Evolutionary conservation across 495 filamentous ascomycete genomes (phyloP), one percentile per base, ranked within the genome.

Genomic region (Clohesyomyces aquaticus): DNA sequence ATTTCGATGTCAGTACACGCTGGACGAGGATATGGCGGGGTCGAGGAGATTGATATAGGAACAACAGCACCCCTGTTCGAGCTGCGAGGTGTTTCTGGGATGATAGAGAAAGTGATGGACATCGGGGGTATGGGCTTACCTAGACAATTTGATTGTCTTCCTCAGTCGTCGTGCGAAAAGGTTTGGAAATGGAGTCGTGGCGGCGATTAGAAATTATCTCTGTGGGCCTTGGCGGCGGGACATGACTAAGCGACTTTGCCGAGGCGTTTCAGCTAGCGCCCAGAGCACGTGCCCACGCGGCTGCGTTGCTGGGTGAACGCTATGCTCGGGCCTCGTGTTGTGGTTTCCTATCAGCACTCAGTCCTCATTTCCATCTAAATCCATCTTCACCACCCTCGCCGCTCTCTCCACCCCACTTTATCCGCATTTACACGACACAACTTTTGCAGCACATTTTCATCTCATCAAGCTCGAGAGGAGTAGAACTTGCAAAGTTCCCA

Each of bases 61-160:
- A 11, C 46, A 28, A 22, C 4, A 28, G 26, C 42, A 8, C 3
- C 27, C 9, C 1, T 4, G 3, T 6, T 16, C n/a, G 19, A 16
- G 51, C 53, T 61, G 52, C 48, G 23, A 25, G 28, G n/a, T n/a
- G 42, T 1, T 43, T 35, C 41, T 26, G 35, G 32, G 6, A 38
- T 4, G 9, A 19, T 27, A 46, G 42, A 41, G n/a, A 12, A 41
- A 29, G 3, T n/a, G n/a, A n/a, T n/a, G n/a, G n/a, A n/a, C n/a
- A 42, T 3, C 11, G 53, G 46, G 46, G 21, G 21, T 16, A 3
- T 43, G 16, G 43, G 45, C 69, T 25, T 55, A 72, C 70, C 70
- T 72, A 70, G 70, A 70, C 70, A 72, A 66, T 64, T 22, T 22
- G 41, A 60, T 61, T 75, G 73, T 71, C 73, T 71, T 75, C 73